These are phyloP conservation scores for Talaromyces amestolkiae DNA, from an alignment of 2,329 filamentous ascomycete genomes.

Conservation along the genomic window DNA sequence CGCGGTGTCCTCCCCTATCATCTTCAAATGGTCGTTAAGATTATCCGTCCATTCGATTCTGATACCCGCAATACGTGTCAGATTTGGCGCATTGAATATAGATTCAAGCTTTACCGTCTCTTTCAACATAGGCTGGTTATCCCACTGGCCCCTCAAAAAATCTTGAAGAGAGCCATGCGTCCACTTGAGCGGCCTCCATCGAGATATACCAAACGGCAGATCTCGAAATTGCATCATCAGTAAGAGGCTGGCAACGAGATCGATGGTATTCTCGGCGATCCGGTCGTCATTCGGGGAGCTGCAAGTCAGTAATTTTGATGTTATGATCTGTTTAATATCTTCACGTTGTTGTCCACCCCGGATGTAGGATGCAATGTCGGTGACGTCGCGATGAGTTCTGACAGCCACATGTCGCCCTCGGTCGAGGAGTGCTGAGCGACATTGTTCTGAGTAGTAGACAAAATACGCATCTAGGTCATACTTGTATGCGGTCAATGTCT, in stretches of 20 bases:
- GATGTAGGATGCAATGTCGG: not conserved
- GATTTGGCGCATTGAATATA: not conserved
- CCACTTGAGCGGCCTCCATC: not conserved
- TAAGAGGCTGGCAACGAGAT: not conserved
- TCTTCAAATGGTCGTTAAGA: not conserved
- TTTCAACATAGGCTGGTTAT: not conserved
- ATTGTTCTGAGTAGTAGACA: not conserved
- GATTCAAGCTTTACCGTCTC: not conserved
- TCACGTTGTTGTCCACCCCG: not conserved
- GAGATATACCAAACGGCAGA: not conserved
- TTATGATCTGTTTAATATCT: not conserved
- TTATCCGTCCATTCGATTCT: constrained; percentile 4
- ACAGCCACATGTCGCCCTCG: not conserved
- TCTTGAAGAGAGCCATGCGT: not conserved
- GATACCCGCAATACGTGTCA: not conserved
- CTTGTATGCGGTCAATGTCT: not conserved
- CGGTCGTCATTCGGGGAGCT: not conserved
- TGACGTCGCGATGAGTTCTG: not conserved
- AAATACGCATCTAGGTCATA: not conserved
- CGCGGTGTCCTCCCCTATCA: not conserved
- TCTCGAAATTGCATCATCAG: not conserved
- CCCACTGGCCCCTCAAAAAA: not conserved
- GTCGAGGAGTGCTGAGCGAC: not conserved
- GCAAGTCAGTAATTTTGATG: not conserved
- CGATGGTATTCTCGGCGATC: not conserved